Base-by-base conservation (phyloP, 1,284 basidiomycete genomes). In the Heterobasidion annosum region DNA sequence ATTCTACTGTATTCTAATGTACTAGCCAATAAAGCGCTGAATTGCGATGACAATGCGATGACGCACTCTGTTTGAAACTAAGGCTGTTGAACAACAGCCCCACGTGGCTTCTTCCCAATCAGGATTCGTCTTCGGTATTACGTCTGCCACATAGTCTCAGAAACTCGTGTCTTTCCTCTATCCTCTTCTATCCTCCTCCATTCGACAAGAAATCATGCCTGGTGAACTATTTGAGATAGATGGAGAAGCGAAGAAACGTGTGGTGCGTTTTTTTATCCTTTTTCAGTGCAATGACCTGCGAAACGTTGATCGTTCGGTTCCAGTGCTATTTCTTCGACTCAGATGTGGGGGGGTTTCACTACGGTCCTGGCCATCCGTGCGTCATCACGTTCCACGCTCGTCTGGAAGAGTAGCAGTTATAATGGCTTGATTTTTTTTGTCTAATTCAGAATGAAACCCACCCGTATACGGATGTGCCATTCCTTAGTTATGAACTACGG, bases 401-500 rank as follows among this genome's bases (percentile, higher is more conserved):
- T 13, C 45, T 25, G 52, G 54, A 45, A 32, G 43, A 34, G 50
- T 32, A 18, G 5, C 25, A 25, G 25, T 4, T 4, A 25, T 25
- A 25, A 25, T 25, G 3, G 25, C 25, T 47, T 19, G 56, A n/a
- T 55, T 51, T 42, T 51, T 43, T 43, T 43, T 25, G 44, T 12
- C 16, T 52, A 13, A 55, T 57, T 60, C 54, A 91, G 88, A 45
- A 97, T 97, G 93, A 97, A 98, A 69, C 94, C 95, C 10, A 95
- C 93, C 19, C 80, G 96, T 19, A 98, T 99, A 75, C 88, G 96
- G 62, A 99, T 99, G 97, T 98, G 95, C 67, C 97, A 99, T 72
- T 96, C 94, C 8, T 80, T 99, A 43, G 96, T 99, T 54, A 99
- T 99, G 97, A 99, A 99, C 74, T 99, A 98, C 67, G 95, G 95